Evolutionary conservation across 371 early-diverging fungal genomes (phyloP).

Genomic region (Mucor mucedo): DNA sequence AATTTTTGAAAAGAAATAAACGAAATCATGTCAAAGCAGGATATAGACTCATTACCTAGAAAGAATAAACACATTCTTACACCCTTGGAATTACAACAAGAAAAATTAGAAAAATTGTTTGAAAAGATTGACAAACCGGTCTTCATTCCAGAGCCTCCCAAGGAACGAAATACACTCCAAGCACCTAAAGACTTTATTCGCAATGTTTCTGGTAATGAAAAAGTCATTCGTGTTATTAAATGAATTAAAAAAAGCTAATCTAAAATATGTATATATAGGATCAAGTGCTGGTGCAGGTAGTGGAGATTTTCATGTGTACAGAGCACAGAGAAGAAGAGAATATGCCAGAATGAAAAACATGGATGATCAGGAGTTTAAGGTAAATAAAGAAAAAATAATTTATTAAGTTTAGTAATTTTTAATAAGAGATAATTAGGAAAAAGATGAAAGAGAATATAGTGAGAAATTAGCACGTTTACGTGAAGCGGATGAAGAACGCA

Average conservation of each 20-base stretch:
- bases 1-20: too few relatives aligned
- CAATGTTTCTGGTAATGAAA: constrained; percentile 71
- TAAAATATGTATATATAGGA: constrained; percentile 42
- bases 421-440: constrained; percentile 28
- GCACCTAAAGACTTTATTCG: constrained; percentile 81
- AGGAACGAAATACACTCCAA: constrained; percentile 44
- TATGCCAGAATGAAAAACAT: constrained; percentile 78
- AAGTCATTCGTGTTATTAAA: not conserved
- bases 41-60: not conserved
- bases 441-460: constrained; percentile 59
- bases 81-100: constrained; percentile 60
- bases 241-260: not conserved
- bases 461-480: constrained; percentile 62
- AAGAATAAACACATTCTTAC: constrained; percentile 50
- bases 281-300: constrained; percentile 97
- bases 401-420: not conserved
- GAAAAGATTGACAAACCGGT: constrained; percentile 83
- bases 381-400: constrained; percentile 33
- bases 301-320: constrained; percentile 96
- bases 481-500: constrained; percentile 76
- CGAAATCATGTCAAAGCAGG: not conserved
- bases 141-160: constrained; percentile 58
- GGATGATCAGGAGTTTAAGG: constrained; percentile 79
- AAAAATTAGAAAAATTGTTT: constrained; percentile 77
- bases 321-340: constrained; percentile 88